These are phyloP conservation scores for Myriangium duriaei DNA, from an alignment of 2,329 filamentous ascomycete genomes.

Conservation along the genomic window DNA sequence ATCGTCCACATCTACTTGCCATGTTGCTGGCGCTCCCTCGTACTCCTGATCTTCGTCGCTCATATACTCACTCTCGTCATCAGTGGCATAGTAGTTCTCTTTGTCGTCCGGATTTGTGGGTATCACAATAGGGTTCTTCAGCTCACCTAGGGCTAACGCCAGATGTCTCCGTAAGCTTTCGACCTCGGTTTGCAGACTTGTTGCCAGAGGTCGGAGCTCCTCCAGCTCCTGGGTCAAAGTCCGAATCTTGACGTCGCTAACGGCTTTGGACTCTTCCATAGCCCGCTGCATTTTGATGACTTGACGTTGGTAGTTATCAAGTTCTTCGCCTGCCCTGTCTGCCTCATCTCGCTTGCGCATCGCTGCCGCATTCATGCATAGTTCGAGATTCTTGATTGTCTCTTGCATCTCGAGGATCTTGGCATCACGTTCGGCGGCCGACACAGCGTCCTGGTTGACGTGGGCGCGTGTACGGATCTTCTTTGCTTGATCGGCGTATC, in stretches of 20 bases:
- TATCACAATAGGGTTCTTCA: constrained; percentile 80
- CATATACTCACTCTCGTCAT: constrained; percentile 44
- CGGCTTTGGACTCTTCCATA: constrained; percentile 87
- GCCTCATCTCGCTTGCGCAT: constrained; percentile 60
- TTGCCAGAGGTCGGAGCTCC: constrained; percentile 32
- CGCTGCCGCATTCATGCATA: constrained; percentile 48
- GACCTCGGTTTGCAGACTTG: constrained; percentile 58
- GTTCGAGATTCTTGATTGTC: constrained; percentile 76
- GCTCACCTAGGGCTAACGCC: constrained; percentile 68
- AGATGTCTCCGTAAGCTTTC: constrained; percentile 80
- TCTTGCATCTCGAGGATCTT: constrained; percentile 92
- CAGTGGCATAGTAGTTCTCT: constrained; percentile 38
- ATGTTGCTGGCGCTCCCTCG: constrained; percentile 26
- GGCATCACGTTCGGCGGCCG: constrained; percentile 82
- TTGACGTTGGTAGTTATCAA: constrained; percentile 90
- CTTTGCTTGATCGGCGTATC: constrained; percentile 96
- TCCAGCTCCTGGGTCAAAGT: constrained; percentile 49
- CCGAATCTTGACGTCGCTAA: constrained; percentile 87
- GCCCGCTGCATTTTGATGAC: constrained; percentile 83
- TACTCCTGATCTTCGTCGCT: constrained; percentile 38
- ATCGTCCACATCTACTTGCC: constrained; percentile 73
- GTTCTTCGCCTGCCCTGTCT: constrained; percentile 63
- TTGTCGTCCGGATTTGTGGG: constrained; percentile 26
- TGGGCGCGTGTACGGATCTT: constrained; percentile 87
- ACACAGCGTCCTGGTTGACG: constrained; percentile 91